Conservation (phyloP, 108 stramenopile species). For the Skeletonema costatum region DNA sequence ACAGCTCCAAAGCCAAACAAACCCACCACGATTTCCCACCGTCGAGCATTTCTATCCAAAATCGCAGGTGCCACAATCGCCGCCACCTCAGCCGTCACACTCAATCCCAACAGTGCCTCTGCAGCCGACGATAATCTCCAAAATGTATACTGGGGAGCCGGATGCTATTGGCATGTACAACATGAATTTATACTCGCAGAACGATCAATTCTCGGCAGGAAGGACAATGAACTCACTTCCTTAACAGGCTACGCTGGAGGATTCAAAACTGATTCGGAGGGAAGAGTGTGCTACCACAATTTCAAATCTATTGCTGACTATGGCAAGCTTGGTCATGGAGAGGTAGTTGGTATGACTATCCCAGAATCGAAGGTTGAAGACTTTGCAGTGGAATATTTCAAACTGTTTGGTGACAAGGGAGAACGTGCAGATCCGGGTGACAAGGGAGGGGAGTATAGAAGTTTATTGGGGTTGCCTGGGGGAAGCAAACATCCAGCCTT, state of each 20-base stretch:
- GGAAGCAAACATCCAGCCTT: constrained; percentile 52
- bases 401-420: constrained; percentile 10
- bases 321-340: constrained; percentile 55
- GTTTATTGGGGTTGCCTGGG: constrained; percentile 71
- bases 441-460: constrained; percentile 86
- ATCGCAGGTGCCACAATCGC: not conserved
- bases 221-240: constrained; percentile 65
- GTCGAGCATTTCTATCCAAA: constrained; percentile 8
- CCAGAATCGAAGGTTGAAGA: constrained; percentile 43
- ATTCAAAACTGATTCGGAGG: constrained; percentile 32
- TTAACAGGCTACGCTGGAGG: constrained; percentile 91
- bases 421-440: constrained; percentile 82
- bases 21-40: not conserved
- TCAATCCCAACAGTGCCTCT: not conserved
- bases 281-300: constrained; percentile 72
- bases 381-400: constrained; percentile 55
- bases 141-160: constrained; percentile 67
- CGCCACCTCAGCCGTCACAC: not conserved
- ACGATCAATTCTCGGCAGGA: constrained; percentile 61
- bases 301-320: constrained; percentile 58
- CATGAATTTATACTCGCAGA: constrained; percentile 91
- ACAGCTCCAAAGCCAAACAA: not conserved
- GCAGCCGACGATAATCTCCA: constrained; percentile 13
- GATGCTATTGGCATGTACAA: constrained; percentile 88
- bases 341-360: constrained; percentile 51